Base-by-base conservation (phyloP, 2,329 filamentous ascomycete species). In the Hypomyces perniciosus region DNA sequence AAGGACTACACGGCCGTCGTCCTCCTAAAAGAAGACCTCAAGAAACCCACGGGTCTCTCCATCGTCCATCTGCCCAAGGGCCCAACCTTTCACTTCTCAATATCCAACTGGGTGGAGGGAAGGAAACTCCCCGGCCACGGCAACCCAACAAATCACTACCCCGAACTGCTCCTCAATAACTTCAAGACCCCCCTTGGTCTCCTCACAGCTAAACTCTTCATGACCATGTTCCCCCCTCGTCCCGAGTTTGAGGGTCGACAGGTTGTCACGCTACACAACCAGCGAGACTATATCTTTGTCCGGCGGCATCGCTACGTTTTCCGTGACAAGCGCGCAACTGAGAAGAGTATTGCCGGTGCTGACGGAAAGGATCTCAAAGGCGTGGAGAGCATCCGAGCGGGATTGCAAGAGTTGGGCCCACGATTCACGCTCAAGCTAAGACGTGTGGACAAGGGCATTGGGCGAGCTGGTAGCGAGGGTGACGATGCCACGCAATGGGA, bases 281-380 rank as follows among this genome's bases (percentile, higher is more conserved):
- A 96, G 73, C 85, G 92, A 56, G 92, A 97, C 69, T 97, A 92
- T 68, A 93, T 97, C 60, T 99, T 99, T 67, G 79, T 97, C 46
- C 79, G 93, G 5, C 78, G 91, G 35, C 91, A 97, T 68, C 79
- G 93, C 43, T 99, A 99, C 64, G 80, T 95, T 1, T 96, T 99
- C 72, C 81, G 93, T 10, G 90, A 97, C 53, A 95, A 93, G 74
- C 78, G 86, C 8, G 77, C 82, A 50, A 90, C 85, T 0, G 93
- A 97, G 72, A 96, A 96, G 74, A 85, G 83, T 50, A 88, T 96
- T 1, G 79, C 88, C 4, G 88, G 81, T 4, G 75, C 86, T 1
- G 89, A 97, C 61, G 91, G 93, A 13, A 87, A 89, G 66, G 81
- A 87, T 50, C 79, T 96, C 56, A 82, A 87, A 59, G 93, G 91